phyloP scores from a whole-genome alignment of 345 rosid genomes.

The Tarenaya hassleriana region DNA sequence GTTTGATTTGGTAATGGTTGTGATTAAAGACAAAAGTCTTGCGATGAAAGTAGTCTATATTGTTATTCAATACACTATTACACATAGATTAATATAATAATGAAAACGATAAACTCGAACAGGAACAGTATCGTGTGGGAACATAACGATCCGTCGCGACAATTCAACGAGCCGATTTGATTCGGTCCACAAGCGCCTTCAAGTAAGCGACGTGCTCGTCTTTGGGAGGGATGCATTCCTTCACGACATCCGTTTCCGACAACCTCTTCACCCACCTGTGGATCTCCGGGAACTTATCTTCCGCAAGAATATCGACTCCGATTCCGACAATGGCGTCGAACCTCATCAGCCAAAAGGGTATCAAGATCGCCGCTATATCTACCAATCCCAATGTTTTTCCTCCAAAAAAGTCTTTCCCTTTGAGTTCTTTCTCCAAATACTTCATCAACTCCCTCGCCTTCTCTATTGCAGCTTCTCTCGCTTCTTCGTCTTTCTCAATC shows the following conservation, averaged over 20 bases:
- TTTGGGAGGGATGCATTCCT: slow-evolving; percentile 23
- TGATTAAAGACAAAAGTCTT: no score
- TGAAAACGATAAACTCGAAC: no score
- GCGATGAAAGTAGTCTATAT: no score
- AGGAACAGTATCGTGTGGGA: no score
- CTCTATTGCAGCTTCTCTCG: slow-evolving; percentile 7
- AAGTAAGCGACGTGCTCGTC: slow-evolving; percentile 18
- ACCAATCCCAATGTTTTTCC: slow-evolving; percentile 24
- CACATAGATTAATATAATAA: no score
- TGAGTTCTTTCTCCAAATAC: slow-evolving; percentile 21
- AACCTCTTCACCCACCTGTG: slow-evolving; percentile 24
- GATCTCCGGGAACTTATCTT: slow-evolving; percentile 16
- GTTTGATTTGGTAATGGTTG: no score
- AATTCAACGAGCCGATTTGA: no score
- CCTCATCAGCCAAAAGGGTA: slow-evolving; percentile 20
- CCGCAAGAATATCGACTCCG: slow-evolving; percentile 18
- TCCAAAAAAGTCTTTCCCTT: slow-evolving; percentile 26
- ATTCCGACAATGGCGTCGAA: slow-evolving; percentile 16
- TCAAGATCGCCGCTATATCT: slow-evolving; percentile 19
- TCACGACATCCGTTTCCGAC: slow-evolving; percentile 10
- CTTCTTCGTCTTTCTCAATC: slow-evolving; percentile 6
- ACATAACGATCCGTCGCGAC: no score
- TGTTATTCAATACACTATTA: no score
- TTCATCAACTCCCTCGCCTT: slow-evolving; percentile 9
- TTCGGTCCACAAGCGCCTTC: slow-evolving; percentile 1